These are phyloP conservation scores for Niveomyces coronatus DNA, from an alignment of 2,329 filamentous ascomycete species.

Conservation along the genomic window DNA sequence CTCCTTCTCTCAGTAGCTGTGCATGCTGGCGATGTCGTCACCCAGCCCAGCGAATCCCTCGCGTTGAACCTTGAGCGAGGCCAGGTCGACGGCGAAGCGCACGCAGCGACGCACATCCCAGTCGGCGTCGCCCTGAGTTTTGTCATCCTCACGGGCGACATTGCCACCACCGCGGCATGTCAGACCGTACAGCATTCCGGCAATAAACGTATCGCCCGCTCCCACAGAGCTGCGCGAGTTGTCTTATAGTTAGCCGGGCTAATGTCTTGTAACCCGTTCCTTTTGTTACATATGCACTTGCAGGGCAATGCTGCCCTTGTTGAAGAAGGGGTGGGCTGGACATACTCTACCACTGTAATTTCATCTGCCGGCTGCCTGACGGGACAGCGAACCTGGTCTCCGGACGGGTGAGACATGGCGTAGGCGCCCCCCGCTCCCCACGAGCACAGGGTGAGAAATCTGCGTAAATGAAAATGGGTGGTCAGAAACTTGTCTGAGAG, in stretches of 20 bases:
- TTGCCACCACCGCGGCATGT: slow-evolving; percentile 24
- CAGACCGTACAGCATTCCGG: slow-evolving; percentile 56
- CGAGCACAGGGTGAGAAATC: slow-evolving; percentile 43
- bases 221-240: slow-evolving; percentile 49
- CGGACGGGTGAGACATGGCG: slow-evolving; percentile 20
- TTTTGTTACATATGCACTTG: not conserved
- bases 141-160: slow-evolving; percentile 17
- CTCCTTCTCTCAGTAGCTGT: too few species aligned
- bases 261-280: not conserved
- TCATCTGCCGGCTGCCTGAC: slow-evolving; percentile 29
- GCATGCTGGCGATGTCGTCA: too few species aligned
- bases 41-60: slow-evolving; percentile 53
- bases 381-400: slow-evolving; percentile 24
- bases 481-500: slow-evolving; percentile 4
- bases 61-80: slow-evolving; percentile 55
- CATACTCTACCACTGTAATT: slow-evolving; percentile 47
- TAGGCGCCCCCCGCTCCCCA: slow-evolving; percentile 45
- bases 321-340: not conserved
- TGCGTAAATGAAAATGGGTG: slow-evolving; percentile 13
- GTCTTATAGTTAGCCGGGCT: slow-evolving; percentile 7
- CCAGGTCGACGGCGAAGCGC: slow-evolving; percentile 53
- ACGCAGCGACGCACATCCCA: slow-evolving; percentile 42
- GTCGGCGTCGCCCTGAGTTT: too few species aligned
- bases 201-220: slow-evolving; percentile 67
- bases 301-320: not conserved